Percentiles rank a stretch among this genome's conserved stretches.
These are phyloP conservation scores for Ophiostoma populinum DNA, from an alignment of 2,329 filamentous ascomycete species.

Conservation along the genomic window DNA sequence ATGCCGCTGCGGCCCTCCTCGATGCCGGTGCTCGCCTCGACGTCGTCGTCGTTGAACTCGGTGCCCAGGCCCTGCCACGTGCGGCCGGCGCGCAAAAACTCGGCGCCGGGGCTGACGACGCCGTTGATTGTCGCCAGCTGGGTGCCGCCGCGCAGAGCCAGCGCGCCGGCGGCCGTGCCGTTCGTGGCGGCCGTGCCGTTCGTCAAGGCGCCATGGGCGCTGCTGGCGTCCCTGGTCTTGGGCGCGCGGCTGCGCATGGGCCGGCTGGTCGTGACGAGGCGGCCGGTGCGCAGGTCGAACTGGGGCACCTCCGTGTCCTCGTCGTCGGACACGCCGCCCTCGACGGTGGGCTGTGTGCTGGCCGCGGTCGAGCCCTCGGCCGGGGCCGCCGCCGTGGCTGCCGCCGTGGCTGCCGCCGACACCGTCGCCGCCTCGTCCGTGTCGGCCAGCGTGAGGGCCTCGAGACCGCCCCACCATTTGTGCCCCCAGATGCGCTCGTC, in stretches of 20 bases:
- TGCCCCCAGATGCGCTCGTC: slow-evolving; percentile 68
- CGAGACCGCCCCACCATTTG: slow-evolving; percentile 78
- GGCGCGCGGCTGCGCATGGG: slow-evolving; percentile 40
- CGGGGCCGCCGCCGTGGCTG: neutral
- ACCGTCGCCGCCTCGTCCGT: slow-evolving; percentile 9
- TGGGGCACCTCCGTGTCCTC: slow-evolving; percentile 70
- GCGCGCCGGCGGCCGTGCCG: slow-evolving; percentile 24
- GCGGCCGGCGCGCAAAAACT: slow-evolving; percentile 63
- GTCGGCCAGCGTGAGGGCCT: slow-evolving; percentile 30
- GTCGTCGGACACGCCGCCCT: slow-evolving; percentile 21
- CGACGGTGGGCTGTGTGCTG: slow-evolving; percentile 3
- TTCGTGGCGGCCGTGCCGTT: slow-evolving; percentile 11
- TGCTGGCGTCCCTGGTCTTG: neutral
- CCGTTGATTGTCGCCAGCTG: slow-evolving; percentile 72
- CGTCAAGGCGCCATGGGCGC: too few relatives aligned
- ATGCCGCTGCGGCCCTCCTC: slow-evolving; percentile 80
- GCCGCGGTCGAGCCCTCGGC: neutral
- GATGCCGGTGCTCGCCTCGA: slow-evolving; percentile 43
- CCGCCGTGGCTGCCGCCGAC: slow-evolving; percentile 1
- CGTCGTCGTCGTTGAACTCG: slow-evolving; percentile 43
- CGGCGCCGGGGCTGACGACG: slow-evolving; percentile 76
- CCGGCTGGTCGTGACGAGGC: slow-evolving; percentile 60
- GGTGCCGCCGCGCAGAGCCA: slow-evolving; percentile 40
- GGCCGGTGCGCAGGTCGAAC: slow-evolving; percentile 80
- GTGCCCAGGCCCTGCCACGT: slow-evolving; percentile 88